Base-by-base conservation (phyloP, 2,329 filamentous ascomycete genomes). In the Tetracladium maxilliforme region DNA sequence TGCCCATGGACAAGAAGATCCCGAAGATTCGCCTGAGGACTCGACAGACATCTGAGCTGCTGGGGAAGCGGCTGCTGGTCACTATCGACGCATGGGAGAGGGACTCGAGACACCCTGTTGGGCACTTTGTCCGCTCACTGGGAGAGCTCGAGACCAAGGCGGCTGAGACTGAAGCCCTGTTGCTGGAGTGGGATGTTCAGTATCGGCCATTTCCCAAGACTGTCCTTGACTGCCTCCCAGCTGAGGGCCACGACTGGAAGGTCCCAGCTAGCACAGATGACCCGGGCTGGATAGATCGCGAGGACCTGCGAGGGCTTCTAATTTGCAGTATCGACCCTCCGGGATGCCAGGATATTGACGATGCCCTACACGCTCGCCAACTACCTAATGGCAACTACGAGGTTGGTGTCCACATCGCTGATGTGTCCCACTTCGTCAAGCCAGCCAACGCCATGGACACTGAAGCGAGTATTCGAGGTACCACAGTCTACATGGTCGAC, bases 371-470 rank as follows among this genome's bases (percentile, higher is more conserved):
- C 49, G 86, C 90, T 6, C 68, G 74, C 32, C 63, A 66, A 25
- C 56, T 98, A 13, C 76, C 83, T 1, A 95, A 95, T 41, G 90
- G 92, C 21, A 94, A 95, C 48, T 86, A 74, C 36, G 83, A 95
- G 49, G 84, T 98, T 7, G 90, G 90, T 34, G 90, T 98, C 10
- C 92, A 98, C 51, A 98, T 98, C 50, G 92, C 90, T 15, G 90
- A 98, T 49, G 90, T 98, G n/a, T 95, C 90, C 7, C 80, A 98
- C 53, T 98, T 98, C 45, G 90, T 98, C 42, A 92, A 90, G 52
- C 86, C 92, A 14, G 84, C 81, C 49, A 98, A 87, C 43, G 78
- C 90, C 27, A 98, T 98, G 90, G 92, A 98, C 47, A 70, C 74
- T 23, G 90, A 98, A 54, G 90, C 90, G 4, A 90, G 83, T 44